Evolutionary conservation across 306 rosid genomes (phyloP).

Genomic region (Sindora glabra): DNA sequence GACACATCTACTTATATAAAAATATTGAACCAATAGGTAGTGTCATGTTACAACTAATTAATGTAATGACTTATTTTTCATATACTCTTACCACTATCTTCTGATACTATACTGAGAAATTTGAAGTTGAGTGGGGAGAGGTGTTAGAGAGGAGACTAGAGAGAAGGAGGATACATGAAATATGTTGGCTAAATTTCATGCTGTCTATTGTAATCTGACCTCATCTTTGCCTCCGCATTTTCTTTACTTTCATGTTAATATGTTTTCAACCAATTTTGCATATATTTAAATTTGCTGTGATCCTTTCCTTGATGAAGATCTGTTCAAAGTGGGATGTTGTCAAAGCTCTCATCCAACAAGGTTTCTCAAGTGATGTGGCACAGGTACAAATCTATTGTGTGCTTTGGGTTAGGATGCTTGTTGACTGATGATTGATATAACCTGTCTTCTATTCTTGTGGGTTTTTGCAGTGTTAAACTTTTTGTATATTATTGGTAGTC

Average conservation of each 20-base stretch:
- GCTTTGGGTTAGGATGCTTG: not conserved
- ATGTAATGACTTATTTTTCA: no score
- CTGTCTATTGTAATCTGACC: no score
- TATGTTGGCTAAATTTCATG: no score
- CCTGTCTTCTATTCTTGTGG: not conserved
- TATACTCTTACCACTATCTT: no score
- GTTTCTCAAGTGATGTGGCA: conserved; percentile 86
- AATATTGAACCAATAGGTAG: no score
- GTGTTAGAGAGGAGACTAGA: no score
- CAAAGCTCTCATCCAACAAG: conserved; percentile 53
- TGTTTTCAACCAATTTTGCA: not conserved
- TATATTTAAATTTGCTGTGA: not conserved
- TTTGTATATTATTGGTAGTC: not conserved
- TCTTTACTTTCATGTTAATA: not conserved
- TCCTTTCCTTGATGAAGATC: conserved; percentile 39
- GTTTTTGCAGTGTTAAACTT: not conserved
- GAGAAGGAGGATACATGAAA: no score
- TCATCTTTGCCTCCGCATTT: no score
- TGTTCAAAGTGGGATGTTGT: conserved; percentile 64
- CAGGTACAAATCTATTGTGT: conserved; percentile 44
- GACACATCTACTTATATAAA: no score
- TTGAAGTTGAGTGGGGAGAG: no score
- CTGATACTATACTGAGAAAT: no score
- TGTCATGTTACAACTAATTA: no score
- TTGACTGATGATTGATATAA: not conserved